Evolutionary conservation across 164 flowering plant species (phyloP).

Genomic region (Umbilicus rupestris): DNA sequence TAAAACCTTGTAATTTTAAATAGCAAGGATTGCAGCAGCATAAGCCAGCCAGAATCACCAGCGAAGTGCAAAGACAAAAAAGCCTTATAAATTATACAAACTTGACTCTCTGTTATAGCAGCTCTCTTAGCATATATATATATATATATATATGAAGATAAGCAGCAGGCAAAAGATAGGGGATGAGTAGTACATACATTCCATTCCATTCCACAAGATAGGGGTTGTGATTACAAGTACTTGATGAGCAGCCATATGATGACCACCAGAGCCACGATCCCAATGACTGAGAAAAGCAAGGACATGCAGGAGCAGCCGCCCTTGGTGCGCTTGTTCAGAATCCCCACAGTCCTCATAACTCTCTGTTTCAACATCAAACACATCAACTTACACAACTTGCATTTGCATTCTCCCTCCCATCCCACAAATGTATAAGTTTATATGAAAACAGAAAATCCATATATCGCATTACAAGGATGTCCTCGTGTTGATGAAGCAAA

Average conservation of each 20-base stretch:
- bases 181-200: too few relatives aligned
- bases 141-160: background rate
- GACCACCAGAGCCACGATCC: constrained; percentile 56
- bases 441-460: too few relatives aligned
- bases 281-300: constrained; percentile 49
- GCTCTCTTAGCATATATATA: too few relatives aligned
- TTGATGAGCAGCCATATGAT: constrained; percentile 52
- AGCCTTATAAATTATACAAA: too few relatives aligned
- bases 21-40: too few relatives aligned
- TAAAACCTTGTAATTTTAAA: too few relatives aligned
- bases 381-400: constrained; percentile 4
- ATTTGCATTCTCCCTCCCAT: too few relatives aligned
- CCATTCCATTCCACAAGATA: too few relatives aligned
- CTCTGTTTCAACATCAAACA: constrained; percentile 34
- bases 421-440: too few relatives aligned
- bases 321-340: constrained; percentile 68
- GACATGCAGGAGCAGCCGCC: constrained; percentile 84
- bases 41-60: too few relatives aligned
- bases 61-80: too few relatives aligned
- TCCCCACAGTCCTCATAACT: constrained; percentile 62
- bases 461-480: background rate
- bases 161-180: background rate
- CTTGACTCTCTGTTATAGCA: too few relatives aligned
- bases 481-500: background rate
- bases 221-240: constrained; percentile 32